phyloP scores from a whole-genome alignment of 371 early-diverging fungal genomes.

The Capillidium heterosporum region DNA sequence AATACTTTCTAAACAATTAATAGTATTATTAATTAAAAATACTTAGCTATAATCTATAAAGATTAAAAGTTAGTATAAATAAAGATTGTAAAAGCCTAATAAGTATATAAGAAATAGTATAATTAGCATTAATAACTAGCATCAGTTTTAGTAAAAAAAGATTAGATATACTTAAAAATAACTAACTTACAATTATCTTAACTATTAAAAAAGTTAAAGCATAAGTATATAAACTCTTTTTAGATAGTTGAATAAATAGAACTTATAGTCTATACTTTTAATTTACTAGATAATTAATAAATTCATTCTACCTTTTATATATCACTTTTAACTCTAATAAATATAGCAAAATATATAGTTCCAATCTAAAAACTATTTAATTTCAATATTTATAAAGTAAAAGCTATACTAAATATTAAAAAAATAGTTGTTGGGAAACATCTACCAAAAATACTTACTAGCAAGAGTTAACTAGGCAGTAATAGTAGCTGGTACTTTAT shows the following conservation, averaged over 20 bases:
- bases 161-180: background rate
- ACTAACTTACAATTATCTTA: background rate
- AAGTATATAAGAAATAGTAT: background rate
- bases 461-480: too few relatives aligned
- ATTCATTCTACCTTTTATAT: slow-evolving; percentile 5
- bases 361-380: background rate
- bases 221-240: background rate
- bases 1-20: background rate
- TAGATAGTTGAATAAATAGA: background rate
- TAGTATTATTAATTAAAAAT: background rate
- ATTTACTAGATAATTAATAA: background rate
- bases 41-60: background rate
- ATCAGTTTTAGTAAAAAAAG: background rate
- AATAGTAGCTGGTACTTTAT: too few relatives aligned
- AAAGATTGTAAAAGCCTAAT: background rate
- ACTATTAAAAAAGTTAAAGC: background rate
- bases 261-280: background rate
- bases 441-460: too few relatives aligned
- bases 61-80: background rate
- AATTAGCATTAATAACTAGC: background rate
- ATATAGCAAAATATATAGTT: too few relatives aligned
- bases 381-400: background rate
- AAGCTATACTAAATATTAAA: too few relatives aligned
- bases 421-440: too few relatives aligned
- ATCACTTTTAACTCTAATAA: background rate